These are phyloP conservation scores for Cyamopsis tetragonoloba DNA, from an alignment of 306 rosid species.

Conservation along the genomic window DNA sequence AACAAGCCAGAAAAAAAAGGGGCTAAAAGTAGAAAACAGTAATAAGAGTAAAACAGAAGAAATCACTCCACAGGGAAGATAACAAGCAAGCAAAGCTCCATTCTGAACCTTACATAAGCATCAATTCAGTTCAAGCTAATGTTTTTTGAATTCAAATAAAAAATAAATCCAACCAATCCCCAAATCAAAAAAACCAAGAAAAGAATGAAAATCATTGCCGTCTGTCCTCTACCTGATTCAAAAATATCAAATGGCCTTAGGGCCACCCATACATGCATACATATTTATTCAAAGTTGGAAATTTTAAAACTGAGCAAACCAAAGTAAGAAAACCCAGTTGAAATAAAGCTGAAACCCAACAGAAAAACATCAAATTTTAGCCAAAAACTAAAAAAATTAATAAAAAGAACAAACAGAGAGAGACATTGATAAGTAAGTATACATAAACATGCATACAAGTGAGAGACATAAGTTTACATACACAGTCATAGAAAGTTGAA, in stretches of 20 bases:
- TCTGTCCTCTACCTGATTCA: not conserved
- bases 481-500: too few relatives aligned
- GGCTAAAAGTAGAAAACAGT: not conserved
- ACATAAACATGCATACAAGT: too few relatives aligned
- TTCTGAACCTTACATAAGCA: not conserved
- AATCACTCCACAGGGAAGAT: not conserved
- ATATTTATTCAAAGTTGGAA: too few relatives aligned
- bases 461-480: too few relatives aligned
- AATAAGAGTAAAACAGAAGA: conserved; percentile 21
- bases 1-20: not conserved
- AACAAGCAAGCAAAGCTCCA: conserved; percentile 5
- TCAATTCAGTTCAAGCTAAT: not conserved
- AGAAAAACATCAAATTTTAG: too few relatives aligned
- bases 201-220: not conserved
- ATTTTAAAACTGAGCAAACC: not conserved
- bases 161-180: not conserved
- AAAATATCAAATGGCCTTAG: not conserved
- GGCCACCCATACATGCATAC: not conserved
- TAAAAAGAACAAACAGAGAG: too few relatives aligned
- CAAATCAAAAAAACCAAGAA: not conserved
- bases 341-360: not conserved
- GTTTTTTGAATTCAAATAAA: not conserved
- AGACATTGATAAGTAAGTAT: too few relatives aligned
- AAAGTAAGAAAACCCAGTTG: not conserved
- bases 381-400: not conserved